A percentile compares a stretch with the other conserved stretches of the same genome.
Evolutionary conservation across 495 filamentous ascomycete species (phyloP).

Genomic region (Neurospora africana): DNA sequence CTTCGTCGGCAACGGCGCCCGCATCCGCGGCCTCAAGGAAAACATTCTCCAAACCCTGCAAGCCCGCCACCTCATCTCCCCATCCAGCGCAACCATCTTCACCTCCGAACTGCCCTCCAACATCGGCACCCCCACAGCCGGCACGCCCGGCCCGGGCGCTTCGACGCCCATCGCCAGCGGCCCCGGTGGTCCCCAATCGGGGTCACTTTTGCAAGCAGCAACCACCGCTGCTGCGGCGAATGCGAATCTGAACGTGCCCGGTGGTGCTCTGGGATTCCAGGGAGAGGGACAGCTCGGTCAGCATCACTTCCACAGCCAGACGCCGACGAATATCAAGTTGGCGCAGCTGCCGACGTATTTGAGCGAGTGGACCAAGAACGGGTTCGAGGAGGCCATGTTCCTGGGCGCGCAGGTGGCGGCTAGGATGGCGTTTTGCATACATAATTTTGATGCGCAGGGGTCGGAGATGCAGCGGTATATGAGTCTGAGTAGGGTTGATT

Average conservation of each 20-base stretch:
- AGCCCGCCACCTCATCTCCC: constrained; percentile 79
- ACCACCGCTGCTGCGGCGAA: constrained; percentile 54
- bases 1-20: constrained; percentile 80
- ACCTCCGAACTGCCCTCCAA: constrained; percentile 89
- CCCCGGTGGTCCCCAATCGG: constrained; percentile 48
- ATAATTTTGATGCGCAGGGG: constrained; percentile 33
- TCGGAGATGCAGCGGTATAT: constrained; percentile 30
- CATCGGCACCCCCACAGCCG: constrained; percentile 67
- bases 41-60: constrained; percentile 68
- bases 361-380: constrained; percentile 83
- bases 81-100: constrained; percentile 87
- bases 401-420: constrained; percentile 71
- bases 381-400: constrained; percentile 69
- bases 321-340: constrained; percentile 74
- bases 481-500: constrained; percentile 37
- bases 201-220: constrained; percentile 85
- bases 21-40: constrained; percentile 76
- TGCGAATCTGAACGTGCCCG: constrained; percentile 42
- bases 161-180: constrained; percentile 70
- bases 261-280: constrained; percentile 5
- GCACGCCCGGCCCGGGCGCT: constrained; percentile 45
- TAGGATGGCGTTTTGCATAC: constrained; percentile 55
- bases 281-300: constrained; percentile 16
- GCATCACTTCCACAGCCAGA: constrained; percentile 77
- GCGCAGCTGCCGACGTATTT: constrained; percentile 78